Evolutionary conservation across 2,329 filamentous ascomycete genomes (phyloP).

Genomic region (Colletotrichum magnum): DNA sequence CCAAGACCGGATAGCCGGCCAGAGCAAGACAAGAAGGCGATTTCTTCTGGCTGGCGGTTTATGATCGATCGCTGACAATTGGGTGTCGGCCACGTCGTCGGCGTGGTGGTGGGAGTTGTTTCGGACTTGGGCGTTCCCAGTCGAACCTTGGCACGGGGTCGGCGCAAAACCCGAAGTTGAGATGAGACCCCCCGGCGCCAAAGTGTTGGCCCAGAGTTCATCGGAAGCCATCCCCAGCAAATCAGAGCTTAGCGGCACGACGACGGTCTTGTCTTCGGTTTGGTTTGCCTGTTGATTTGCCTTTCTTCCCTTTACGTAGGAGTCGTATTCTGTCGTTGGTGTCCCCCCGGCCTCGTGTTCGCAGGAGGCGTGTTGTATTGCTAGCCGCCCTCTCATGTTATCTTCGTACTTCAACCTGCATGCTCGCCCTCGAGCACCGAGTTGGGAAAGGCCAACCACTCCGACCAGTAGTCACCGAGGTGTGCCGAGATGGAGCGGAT

Average conservation of each 20-base stretch:
- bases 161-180: constrained; percentile 39
- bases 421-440: constrained; percentile 41
- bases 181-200: constrained; percentile 25
- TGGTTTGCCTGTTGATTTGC: not conserved
- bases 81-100: not conserved
- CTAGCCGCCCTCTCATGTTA: too few relatives aligned
- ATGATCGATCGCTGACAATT: constrained; percentile 12
- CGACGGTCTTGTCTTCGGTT: not conserved
- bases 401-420: constrained; percentile 3
- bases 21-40: constrained; percentile 1
- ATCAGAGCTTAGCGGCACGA: not conserved
- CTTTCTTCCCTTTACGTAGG: constrained; percentile 7
- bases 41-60: not conserved
- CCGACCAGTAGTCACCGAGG: constrained; percentile 50
- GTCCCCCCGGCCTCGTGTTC: too few relatives aligned
- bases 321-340: not conserved
- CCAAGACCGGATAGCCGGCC: constrained; percentile 22
- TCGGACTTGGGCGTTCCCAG: constrained; percentile 22
- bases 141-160: constrained; percentile 8
- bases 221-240: constrained; percentile 3
- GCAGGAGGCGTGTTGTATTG: too few relatives aligned
- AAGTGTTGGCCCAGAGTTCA: constrained; percentile 7
- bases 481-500: constrained; percentile 46
- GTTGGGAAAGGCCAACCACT: constrained; percentile 45
- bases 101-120: constrained; percentile 19